Conservation (phyloP, 2,329 filamentous ascomycete genomes). For the Beauveria sp. region DNA sequence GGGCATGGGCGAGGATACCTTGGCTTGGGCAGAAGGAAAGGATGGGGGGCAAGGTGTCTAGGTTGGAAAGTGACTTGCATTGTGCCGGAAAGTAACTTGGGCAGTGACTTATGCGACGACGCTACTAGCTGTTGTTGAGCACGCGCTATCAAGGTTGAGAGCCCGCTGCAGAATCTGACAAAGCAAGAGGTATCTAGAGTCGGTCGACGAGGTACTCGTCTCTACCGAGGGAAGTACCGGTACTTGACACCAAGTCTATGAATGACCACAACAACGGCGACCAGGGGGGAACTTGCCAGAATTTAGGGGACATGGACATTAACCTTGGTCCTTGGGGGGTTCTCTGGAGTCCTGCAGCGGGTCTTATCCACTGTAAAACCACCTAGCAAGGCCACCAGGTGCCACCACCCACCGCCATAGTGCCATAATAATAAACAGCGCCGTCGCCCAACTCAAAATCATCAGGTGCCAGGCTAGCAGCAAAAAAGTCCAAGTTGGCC, state of each 20-base stretch:
- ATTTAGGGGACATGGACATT: too few relatives aligned
- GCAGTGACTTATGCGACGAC: neutral
- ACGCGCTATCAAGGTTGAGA: neutral
- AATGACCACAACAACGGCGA: neutral
- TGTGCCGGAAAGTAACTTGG: neutral
- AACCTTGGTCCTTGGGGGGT: neutral
- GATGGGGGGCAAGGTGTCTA: neutral
- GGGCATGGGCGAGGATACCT: constrained; percentile 15
- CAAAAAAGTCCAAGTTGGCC: too few relatives aligned
- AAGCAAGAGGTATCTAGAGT: neutral
- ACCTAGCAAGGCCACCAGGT: neutral
- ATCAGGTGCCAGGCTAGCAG: too few relatives aligned
- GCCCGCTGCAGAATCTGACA: too few relatives aligned
- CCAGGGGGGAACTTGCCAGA: neutral
- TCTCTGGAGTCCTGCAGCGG: neutral
- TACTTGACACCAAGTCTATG: neutral
- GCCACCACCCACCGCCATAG: too few relatives aligned
- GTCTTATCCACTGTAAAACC: constrained; percentile 1
- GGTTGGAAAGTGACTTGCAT: neutral
- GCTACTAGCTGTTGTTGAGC: too few relatives aligned
- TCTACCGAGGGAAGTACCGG: neutral
- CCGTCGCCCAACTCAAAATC: too few relatives aligned
- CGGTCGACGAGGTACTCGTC: neutral
- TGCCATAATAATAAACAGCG: too few relatives aligned
- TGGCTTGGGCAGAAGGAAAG: neutral